phyloP scores from a whole-genome alignment of 2,329 filamentous ascomycete species.

The Proliferodiscus dingleyae region DNA sequence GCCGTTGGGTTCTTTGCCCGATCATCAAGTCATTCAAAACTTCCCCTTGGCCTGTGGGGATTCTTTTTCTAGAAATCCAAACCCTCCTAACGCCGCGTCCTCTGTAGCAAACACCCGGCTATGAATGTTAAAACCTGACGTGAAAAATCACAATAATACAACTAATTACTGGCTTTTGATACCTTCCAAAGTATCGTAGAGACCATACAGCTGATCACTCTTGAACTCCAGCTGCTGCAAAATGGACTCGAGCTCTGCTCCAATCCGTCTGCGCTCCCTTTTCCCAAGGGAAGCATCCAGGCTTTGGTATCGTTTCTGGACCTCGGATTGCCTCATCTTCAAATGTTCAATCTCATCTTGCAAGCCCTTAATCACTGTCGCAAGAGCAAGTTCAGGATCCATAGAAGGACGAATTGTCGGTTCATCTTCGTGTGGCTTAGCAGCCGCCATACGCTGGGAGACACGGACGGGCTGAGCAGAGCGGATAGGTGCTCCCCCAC shows the following conservation, averaged over 20 bases:
- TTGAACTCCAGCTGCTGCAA: constrained; percentile 65
- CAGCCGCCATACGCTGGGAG: constrained; percentile 51
- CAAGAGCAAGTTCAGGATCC: constrained; percentile 43
- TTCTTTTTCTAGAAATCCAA: too few relatives aligned
- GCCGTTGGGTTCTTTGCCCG: too few relatives aligned
- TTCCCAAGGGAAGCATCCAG: constrained; percentile 64
- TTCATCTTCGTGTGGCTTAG: constrained; percentile 33
- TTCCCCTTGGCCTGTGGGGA: too few relatives aligned
- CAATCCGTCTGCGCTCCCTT: constrained; percentile 57
- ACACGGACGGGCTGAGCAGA: constrained; percentile 62
- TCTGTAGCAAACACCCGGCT: too few relatives aligned
- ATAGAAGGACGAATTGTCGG: constrained; percentile 42
- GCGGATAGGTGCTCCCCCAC: constrained; percentile 42
- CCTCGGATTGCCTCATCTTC: constrained; percentile 60
- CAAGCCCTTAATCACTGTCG: constrained; percentile 76
- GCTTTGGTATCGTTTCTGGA: constrained; percentile 58
- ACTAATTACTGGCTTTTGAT: too few relatives aligned
- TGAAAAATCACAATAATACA: too few relatives aligned
- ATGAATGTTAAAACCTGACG: too few relatives aligned
- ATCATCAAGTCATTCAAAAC: too few relatives aligned
- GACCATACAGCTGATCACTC: constrained; percentile 72
- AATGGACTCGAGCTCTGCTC: constrained; percentile 55
- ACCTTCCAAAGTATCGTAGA: constrained; percentile 62
- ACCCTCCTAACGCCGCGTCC: too few relatives aligned
- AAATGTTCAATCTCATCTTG: constrained; percentile 76